phyloP scores from a whole-genome alignment of 257 asterid species.

The Petunia axillaris region DNA sequence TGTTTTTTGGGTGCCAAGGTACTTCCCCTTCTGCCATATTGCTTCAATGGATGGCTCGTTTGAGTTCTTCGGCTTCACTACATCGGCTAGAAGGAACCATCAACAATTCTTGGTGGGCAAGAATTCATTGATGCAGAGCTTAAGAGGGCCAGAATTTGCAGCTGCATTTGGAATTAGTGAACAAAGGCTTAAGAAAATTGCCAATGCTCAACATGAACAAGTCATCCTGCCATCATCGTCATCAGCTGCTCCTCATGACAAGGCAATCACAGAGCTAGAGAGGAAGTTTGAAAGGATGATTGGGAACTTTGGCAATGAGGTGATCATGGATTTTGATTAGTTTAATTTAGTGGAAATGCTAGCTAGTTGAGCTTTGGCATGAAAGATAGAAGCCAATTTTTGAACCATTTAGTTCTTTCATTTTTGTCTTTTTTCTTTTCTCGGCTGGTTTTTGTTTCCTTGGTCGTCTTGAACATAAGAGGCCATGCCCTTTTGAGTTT shows the following conservation, averaged over 20 bases:
- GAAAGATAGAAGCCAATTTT: background rate
- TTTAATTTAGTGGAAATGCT: background rate
- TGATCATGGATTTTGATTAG: slow-evolving; percentile 39
- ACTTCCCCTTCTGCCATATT: slow-evolving; percentile 88
- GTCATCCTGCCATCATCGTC: slow-evolving; percentile 59
- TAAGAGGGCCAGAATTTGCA: slow-evolving; percentile 74
- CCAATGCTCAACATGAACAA: slow-evolving; percentile 53
- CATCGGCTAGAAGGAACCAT: slow-evolving; percentile 66
- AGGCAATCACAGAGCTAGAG: background rate
- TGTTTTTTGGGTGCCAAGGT: slow-evolving; percentile 79
- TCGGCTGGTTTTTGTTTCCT: background rate
- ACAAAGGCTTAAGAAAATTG: slow-evolving; percentile 45
- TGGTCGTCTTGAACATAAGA: background rate
- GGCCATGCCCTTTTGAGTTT: background rate
- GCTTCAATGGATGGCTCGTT: slow-evolving; percentile 72
- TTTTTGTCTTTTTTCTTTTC: background rate
- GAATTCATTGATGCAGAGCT: slow-evolving; percentile 51
- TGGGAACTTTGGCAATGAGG: slow-evolving; percentile 39
- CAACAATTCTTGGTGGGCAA: slow-evolving; percentile 81
- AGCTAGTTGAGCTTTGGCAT: background rate
- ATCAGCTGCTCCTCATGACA: slow-evolving; percentile 48
- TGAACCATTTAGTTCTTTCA: background rate
- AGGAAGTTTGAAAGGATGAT: slow-evolving; percentile 20
- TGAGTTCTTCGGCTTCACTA: slow-evolving; percentile 87
- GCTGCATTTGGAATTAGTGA: slow-evolving; percentile 63